phyloP scores from a whole-genome alignment of 495 filamentous ascomycete genomes.

The Parmelia sp. region DNA sequence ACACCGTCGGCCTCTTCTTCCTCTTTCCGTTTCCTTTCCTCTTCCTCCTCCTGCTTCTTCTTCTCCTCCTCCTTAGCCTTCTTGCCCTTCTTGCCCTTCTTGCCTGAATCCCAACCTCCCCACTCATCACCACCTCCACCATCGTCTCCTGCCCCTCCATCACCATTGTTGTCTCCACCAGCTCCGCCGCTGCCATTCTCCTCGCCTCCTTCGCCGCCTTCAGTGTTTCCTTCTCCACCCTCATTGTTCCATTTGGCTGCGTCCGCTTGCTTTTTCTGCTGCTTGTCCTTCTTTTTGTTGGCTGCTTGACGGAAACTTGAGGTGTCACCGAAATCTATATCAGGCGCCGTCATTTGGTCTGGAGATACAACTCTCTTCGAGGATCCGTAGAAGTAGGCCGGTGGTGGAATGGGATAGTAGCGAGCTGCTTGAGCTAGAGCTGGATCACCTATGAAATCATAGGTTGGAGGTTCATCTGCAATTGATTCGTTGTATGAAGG shows the following conservation, averaged over 20 bases:
- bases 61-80: slow-evolving; percentile 31
- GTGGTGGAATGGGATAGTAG: slow-evolving; percentile 29
- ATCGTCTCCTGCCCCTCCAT: slow-evolving; percentile 34
- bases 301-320: slow-evolving; percentile 45
- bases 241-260: slow-evolving; percentile 29
- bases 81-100: slow-evolving; percentile 39
- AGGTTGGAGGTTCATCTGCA: slow-evolving; percentile 41
- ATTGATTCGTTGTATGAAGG: slow-evolving; percentile 42
- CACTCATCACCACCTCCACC: slow-evolving; percentile 35
- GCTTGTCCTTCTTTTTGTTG: slow-evolving; percentile 39
- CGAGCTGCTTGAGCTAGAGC: background rate
- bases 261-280: slow-evolving; percentile 32
- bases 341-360: slow-evolving; percentile 29
- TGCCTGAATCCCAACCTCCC: slow-evolving; percentile 37
- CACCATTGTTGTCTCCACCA: slow-evolving; percentile 28
- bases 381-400: slow-evolving; percentile 29
- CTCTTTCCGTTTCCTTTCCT: slow-evolving; percentile 27
- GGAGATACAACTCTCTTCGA: slow-evolving; percentile 30
- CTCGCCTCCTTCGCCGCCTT: slow-evolving; percentile 27
- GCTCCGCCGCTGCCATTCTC: slow-evolving; percentile 29
- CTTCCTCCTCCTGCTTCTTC: slow-evolving; percentile 32
- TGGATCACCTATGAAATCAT: slow-evolving; percentile 20
- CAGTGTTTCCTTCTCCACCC: slow-evolving; percentile 30
- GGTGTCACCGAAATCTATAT: slow-evolving; percentile 49
- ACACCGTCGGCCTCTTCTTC: slow-evolving; percentile 25